Evolutionary conservation across 371 early-diverging fungal species (phyloP).

Genomic region (Circinella umbellata): DNA sequence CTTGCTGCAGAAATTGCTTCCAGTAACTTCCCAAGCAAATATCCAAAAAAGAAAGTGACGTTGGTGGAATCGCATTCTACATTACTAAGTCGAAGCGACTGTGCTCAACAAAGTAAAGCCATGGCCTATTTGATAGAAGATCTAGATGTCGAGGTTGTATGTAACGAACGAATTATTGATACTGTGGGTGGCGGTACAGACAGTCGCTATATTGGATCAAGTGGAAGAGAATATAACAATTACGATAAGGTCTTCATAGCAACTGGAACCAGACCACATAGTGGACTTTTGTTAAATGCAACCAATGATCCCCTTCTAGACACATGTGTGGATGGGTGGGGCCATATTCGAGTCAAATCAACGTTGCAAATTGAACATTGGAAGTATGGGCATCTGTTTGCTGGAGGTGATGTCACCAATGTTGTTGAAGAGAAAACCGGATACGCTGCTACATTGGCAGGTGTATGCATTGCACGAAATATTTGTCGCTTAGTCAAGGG

Average conservation of each 20-base stretch:
- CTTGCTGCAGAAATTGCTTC: conserved; percentile 62
- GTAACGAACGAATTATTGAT: conserved; percentile 59
- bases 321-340: conserved; percentile 36
- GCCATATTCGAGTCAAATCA: conserved; percentile 56
- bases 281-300: conserved; percentile 24
- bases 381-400: conserved; percentile 62
- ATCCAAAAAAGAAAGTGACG: conserved; percentile 57
- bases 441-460: conserved; percentile 60
- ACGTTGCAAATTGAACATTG: conserved; percentile 67
- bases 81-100: conserved; percentile 38
- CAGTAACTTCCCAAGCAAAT: conserved; percentile 25
- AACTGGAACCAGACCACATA: conserved; percentile 46
- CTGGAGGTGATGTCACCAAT: conserved; percentile 72
- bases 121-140: conserved; percentile 43
- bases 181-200: conserved; percentile 34
- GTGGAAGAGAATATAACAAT: conserved; percentile 14
- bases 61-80: conserved; percentile 53
- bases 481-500: conserved; percentile 53
- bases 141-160: conserved; percentile 64
- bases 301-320: conserved; percentile 18
- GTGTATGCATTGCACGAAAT: conserved; percentile 54
- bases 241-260: conserved; percentile 45
- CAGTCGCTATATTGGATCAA: conserved; percentile 19
- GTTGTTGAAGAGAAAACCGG: conserved; percentile 65
- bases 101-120: conserved; percentile 50